A percentile compares a stretch with the other conserved stretches of the same genome.
Conservation (phyloP, 805 yeast species). For the Hanseniaspora osmophila region DNA sequence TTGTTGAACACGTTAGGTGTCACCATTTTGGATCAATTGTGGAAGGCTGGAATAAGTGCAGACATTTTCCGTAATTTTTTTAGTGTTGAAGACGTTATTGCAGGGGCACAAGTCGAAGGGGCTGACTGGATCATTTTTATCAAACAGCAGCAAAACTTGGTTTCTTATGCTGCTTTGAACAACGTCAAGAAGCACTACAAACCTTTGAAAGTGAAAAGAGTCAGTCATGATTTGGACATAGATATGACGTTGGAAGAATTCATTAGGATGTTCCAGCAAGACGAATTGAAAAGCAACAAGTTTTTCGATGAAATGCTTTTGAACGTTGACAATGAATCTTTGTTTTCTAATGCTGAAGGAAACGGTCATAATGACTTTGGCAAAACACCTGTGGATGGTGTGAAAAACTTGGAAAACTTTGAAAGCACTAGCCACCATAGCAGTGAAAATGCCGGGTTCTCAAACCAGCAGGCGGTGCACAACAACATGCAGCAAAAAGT, state of each 20-base stretch:
- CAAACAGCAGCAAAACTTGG: constrained; percentile 42
- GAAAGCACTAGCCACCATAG: constrained; percentile 12
- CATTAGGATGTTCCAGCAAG: constrained; percentile 26
- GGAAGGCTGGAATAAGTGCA: constrained; percentile 70
- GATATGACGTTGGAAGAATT: constrained; percentile 68
- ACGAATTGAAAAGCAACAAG: constrained; percentile 2
- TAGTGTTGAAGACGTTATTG: constrained; percentile 49
- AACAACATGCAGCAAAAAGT: constrained; percentile 35
- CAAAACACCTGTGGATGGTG: not conserved
- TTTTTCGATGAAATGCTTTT: not conserved
- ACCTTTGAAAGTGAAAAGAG: constrained; percentile 58
- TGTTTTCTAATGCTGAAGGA: too few relatives aligned
- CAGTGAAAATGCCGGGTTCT: constrained; percentile 11
- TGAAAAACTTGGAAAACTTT: constrained; percentile 12
- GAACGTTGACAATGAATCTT: not conserved
- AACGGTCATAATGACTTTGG: too few relatives aligned
- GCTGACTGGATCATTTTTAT: constrained; percentile 66
- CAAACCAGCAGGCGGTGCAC: constrained; percentile 18
- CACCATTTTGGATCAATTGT: constrained; percentile 45
- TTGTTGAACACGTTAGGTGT: constrained; percentile 47
- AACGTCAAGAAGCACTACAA: constrained; percentile 41
- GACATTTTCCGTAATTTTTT: constrained; percentile 39
- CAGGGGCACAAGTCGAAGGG: constrained; percentile 53
- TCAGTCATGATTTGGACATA: constrained; percentile 41
- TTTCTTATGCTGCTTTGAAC: constrained; percentile 10